These are phyloP conservation scores for Plenodomus lindquistii DNA, from an alignment of 2,329 filamentous ascomycete species.

Conservation along the genomic window DNA sequence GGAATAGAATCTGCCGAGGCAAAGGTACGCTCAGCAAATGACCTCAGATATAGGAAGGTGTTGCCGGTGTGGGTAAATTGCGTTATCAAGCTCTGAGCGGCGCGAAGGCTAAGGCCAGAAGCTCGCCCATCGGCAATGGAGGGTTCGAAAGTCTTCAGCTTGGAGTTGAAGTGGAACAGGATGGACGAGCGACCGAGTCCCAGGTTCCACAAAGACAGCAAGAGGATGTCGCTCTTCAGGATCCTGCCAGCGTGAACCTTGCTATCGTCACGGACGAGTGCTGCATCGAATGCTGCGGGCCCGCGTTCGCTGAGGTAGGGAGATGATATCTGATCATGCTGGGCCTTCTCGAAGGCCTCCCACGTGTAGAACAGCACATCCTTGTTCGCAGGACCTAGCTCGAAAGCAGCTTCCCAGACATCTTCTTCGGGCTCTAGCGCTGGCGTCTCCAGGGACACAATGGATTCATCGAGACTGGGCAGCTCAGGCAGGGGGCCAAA, in stretches of 20 bases:
- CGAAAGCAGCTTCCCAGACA: slow-evolving; percentile 45
- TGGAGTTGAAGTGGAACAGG: slow-evolving; percentile 66
- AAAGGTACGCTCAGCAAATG: slow-evolving; percentile 45
- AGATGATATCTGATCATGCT: slow-evolving; percentile 48
- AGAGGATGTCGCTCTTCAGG: slow-evolving; percentile 41
- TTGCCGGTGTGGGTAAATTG: slow-evolving; percentile 47
- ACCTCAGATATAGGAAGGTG: slow-evolving; percentile 38
- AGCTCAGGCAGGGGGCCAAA: slow-evolving; percentile 45
- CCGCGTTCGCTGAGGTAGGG: slow-evolving; percentile 72
- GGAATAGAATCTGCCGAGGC: slow-evolving; percentile 40
- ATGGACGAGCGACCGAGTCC: slow-evolving; percentile 72
- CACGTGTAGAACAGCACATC: slow-evolving; percentile 62
- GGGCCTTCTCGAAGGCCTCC: slow-evolving; percentile 63
- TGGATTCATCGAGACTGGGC: slow-evolving; percentile 36
- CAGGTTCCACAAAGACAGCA: slow-evolving; percentile 64
- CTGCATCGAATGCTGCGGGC: slow-evolving; percentile 66
- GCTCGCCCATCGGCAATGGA: slow-evolving; percentile 51
- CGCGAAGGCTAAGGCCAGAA: slow-evolving; percentile 55
- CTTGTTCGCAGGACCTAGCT: slow-evolving; percentile 37
- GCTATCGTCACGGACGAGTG: slow-evolving; percentile 50
- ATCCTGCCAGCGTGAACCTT: slow-evolving; percentile 43
- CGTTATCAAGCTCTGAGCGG: slow-evolving; percentile 58
- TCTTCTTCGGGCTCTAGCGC: slow-evolving; percentile 37
- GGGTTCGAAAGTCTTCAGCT: slow-evolving; percentile 57
- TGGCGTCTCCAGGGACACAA: slow-evolving; percentile 30